These are phyloP conservation scores for Epichloe typhina DNA, from an alignment of 2,329 filamentous ascomycete species.

Conservation along the genomic window DNA sequence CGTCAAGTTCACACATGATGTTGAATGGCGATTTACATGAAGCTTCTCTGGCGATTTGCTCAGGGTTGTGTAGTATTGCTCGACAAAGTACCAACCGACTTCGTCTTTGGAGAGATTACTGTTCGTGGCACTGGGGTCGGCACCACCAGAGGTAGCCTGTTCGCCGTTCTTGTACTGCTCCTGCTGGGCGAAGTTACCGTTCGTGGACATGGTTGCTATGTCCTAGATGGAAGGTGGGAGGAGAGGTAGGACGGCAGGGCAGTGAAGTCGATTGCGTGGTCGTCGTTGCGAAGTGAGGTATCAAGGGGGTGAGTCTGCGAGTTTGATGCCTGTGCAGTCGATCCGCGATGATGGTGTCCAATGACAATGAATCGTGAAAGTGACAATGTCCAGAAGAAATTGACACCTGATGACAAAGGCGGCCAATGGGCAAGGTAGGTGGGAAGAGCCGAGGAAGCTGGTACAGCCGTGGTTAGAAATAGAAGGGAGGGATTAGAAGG, in stretches of 20 bases:
- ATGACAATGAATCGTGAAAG: not conserved
- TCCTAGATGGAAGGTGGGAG: constrained; percentile 7
- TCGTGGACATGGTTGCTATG: constrained; percentile 37
- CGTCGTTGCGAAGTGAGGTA: not conserved
- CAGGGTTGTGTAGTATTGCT: constrained; percentile 97
- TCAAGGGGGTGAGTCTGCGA: not conserved
- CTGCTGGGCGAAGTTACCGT: constrained; percentile 38
- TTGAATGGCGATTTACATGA: constrained; percentile 40
- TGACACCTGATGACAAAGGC: constrained; percentile 9
- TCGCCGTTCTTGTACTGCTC: constrained; percentile 29
- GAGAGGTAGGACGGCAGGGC: constrained; percentile 1
- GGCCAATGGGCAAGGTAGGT: not conserved
- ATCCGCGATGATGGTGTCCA: not conserved
- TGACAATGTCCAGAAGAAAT: not conserved
- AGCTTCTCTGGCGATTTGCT: constrained; percentile 92
- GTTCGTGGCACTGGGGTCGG: constrained; percentile 22
- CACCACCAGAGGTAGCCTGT: constrained; percentile 23
- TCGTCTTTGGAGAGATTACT: constrained; percentile 66
- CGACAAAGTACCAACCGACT: constrained; percentile 98
- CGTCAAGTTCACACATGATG: not conserved
- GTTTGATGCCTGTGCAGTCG: not conserved
- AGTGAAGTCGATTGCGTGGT: constrained; percentile 1
- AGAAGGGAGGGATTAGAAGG: constrained; percentile 4
- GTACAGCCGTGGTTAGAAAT: constrained; percentile 3
- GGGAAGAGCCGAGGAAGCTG: constrained; percentile 1